A percentile compares a stretch with the other conserved stretches of the same genome.
These are phyloP conservation scores for Ilyonectria robusta DNA, from an alignment of 2,329 filamentous ascomycete genomes.

Conservation along the genomic window DNA sequence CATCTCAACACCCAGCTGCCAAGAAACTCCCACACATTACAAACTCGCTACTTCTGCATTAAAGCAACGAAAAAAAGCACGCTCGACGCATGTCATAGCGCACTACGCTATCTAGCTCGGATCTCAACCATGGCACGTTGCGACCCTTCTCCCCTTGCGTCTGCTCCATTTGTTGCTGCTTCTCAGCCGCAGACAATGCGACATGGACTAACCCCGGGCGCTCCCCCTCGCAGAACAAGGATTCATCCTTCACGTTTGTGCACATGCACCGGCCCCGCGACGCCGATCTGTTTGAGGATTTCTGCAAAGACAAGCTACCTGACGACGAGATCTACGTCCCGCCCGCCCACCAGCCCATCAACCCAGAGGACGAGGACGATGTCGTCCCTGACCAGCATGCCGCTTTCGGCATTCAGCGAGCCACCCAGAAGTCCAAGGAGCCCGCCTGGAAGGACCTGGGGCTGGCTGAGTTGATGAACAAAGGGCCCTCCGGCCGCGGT, in stretches of 20 bases:
- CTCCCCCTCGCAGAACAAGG: conserved; percentile 71
- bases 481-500: conserved; percentile 62
- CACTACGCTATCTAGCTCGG: background rate
- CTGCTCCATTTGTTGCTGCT: background rate
- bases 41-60: background rate
- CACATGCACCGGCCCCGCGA: conserved; percentile 81
- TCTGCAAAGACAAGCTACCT: conserved; percentile 79
- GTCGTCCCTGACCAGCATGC: conserved; percentile 91
- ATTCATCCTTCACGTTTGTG: conserved; percentile 81
- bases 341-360: conserved; percentile 83
- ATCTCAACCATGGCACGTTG: conserved; percentile 29
- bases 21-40: background rate
- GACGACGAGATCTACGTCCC: conserved; percentile 87
- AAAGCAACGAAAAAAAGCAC: background rate
- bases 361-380: conserved; percentile 91
- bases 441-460: conserved; percentile 85
- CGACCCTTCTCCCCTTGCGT: background rate
- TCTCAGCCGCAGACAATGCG: background rate
- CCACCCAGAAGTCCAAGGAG: conserved; percentile 80
- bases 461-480: conserved; percentile 77
- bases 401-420: conserved; percentile 87
- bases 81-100: background rate
- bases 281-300: conserved; percentile 85
- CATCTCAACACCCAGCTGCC: background rate
- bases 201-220: background rate